Percentiles rank a stretch among this genome's conserved stretches.
Evolutionary conservation across 1,284 basidiomycete species (phyloP).

Genomic region (Melampsora abietis-canadensis): DNA sequence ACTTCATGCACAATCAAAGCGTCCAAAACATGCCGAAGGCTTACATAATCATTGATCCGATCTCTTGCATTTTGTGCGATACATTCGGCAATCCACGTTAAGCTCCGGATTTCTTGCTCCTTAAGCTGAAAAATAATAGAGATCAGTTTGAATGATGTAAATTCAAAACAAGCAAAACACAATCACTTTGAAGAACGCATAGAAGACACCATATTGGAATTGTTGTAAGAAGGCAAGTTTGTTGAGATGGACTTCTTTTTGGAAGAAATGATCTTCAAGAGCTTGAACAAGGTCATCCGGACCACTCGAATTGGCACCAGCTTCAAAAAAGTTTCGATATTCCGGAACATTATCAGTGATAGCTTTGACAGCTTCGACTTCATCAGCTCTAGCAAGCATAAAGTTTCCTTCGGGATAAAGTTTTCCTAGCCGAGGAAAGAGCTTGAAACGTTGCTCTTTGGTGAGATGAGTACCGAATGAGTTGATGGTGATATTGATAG

Average conservation of each 20-base stretch:
- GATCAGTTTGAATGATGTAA: not conserved
- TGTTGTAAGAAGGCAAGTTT: constrained; percentile 91
- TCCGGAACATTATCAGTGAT: constrained; percentile 85
- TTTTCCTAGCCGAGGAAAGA: constrained; percentile 90
- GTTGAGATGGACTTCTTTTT: constrained; percentile 86
- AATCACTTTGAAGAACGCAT: constrained; percentile 74
- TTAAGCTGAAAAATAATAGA: constrained; percentile 61
- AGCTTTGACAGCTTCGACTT: constrained; percentile 84
- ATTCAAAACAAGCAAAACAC: not conserved
- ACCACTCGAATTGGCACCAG: constrained; percentile 52
- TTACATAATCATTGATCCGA: constrained; percentile 84
- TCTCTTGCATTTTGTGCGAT: constrained; percentile 91
- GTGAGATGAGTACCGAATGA: constrained; percentile 91
- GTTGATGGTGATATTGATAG: constrained; percentile 99
- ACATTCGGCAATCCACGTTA: constrained; percentile 65
- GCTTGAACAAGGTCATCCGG: constrained; percentile 58
- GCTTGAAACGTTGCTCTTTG: constrained; percentile 91
- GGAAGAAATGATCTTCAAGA: constrained; percentile 94
- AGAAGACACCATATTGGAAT: constrained; percentile 73
- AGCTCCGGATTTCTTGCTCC: constrained; percentile 96
- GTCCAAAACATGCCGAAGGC: not conserved
- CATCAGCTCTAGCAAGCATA: constrained; percentile 85
- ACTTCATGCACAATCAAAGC: too few species aligned
- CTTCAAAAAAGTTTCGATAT: constrained; percentile 85
- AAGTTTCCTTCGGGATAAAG: constrained; percentile 96